These are phyloP conservation scores for Sporisorium scitamineum DNA, from an alignment of 1,284 basidiomycete genomes.

Conservation along the genomic window DNA sequence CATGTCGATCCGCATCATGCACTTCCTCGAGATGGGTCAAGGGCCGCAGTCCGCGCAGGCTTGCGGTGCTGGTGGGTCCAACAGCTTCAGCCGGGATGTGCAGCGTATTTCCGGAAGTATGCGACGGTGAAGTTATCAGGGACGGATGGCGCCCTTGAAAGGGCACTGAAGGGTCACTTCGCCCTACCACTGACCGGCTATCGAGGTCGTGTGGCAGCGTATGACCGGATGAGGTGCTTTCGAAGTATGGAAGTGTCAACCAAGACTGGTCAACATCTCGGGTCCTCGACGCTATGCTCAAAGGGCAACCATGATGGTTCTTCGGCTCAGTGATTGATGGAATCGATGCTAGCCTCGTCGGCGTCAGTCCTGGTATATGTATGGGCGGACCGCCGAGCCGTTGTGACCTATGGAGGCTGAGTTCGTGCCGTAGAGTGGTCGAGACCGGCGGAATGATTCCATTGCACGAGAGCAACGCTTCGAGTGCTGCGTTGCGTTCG, in stretches of 20 bases:
- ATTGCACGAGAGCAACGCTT: constrained; percentile 19
- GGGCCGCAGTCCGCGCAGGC: neutral
- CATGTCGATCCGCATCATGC: neutral
- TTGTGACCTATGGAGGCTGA: constrained; percentile 26
- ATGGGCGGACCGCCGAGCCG: constrained; percentile 28
- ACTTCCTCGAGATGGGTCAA: neutral
- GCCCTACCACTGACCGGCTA: neutral
- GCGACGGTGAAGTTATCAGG: neutral
- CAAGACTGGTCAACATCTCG: neutral
- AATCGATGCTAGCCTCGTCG: neutral
- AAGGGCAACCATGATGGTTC: neutral
- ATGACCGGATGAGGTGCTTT: neutral
- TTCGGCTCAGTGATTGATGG: neutral
- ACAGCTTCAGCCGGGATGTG: neutral
- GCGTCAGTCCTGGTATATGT: constrained; percentile 31
- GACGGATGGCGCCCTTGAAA: neutral
- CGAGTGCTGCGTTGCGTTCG: constrained; percentile 29
- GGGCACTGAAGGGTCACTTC: neutral
- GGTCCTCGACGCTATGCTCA: neutral
- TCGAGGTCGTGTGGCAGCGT: neutral
- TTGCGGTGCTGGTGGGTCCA: neutral
- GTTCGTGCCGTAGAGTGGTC: constrained; percentile 20
- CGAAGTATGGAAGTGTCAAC: neutral
- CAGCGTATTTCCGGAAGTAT: neutral
- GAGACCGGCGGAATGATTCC: constrained; percentile 20